Evolutionary conservation across 73 alveolate species (phyloP), one percentile per base, ranked within the genome.

Genomic region (Durusdinium trenchii): DNA sequence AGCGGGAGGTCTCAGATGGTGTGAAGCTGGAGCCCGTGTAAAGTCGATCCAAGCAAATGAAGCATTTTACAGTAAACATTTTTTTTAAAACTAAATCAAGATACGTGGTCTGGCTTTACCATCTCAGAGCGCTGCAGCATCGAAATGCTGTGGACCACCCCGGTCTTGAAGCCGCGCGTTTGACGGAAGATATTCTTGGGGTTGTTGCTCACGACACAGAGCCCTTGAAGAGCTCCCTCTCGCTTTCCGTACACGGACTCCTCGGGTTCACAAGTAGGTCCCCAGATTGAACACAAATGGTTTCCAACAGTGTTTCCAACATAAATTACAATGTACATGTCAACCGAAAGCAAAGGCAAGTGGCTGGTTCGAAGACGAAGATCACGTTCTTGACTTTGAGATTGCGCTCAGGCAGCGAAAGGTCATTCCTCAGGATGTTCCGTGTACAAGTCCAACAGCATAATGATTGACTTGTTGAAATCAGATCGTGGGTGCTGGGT

Each of bases 181-280:
- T 69, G 82, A n/a, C 82, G 82, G 20, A 69, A 69, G 82, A 69
- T 69, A 48, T 69, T 69, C 82, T 69, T 69, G 4, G 82, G 82
- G 82, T 69, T 69, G 82, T 35, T n/a, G 82, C 82, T 69, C 50
- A 69, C 30, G 50, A 69, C 20, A 48, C 82, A 69, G 7, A 69
- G 82, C 18, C 82, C 82, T n/a, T 45, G 82, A 3, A 69, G 82
- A 69, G 38, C 9, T 14, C 82, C 82, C 38, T 69, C 82, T 35
- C 82, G 4, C 30, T 69, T 69, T 35, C 82, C 82, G 82, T 69
- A 69, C 23, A 69, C 82, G 50, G 82, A 6, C 23, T 45, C 82
- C 82, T 69, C 6, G 38, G 78, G 38, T 64, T 64, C 43, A 26
- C 20, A 40, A 9, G 32, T n/a, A n/a, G n/a, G n/a, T n/a, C n/a